Percentiles rank a stretch among this genome's conserved stretches.
Evolutionary conservation across 768 basidiomycete genomes (phyloP).

Genomic region (Russula dissimulans): DNA sequence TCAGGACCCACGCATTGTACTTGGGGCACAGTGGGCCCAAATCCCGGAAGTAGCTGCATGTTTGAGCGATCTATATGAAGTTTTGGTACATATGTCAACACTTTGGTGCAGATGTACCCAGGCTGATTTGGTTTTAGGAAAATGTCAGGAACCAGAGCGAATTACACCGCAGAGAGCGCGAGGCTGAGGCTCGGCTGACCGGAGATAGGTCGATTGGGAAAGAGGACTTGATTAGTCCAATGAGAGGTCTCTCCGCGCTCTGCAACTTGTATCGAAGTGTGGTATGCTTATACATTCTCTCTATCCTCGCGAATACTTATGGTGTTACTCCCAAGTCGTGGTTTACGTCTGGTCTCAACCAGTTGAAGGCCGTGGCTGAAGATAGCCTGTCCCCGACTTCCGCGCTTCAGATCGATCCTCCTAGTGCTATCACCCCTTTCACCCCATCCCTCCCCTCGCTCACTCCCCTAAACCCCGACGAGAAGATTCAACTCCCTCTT

Average conservation of each 20-base stretch:
- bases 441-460: slow-evolving; percentile 40
- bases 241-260: slow-evolving; percentile 63
- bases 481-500: slow-evolving; percentile 60
- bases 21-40: slow-evolving; percentile 80
- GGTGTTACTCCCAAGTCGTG: slow-evolving; percentile 47
- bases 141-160: slow-evolving; percentile 36
- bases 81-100: slow-evolving; percentile 35
- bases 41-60: slow-evolving; percentile 67
- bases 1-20: slow-evolving; percentile 40
- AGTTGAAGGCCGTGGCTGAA: slow-evolving; percentile 54
- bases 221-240: slow-evolving; percentile 60
- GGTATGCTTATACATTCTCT: slow-evolving; percentile 38
- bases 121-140: slow-evolving; percentile 27
- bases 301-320: slow-evolving; percentile 2
- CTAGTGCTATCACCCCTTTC: slow-evolving; percentile 35
- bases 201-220: slow-evolving; percentile 44
- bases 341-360: slow-evolving; percentile 67
- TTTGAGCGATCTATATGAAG: slow-evolving; percentile 52
- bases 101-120: not conserved
- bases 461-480: slow-evolving; percentile 31
- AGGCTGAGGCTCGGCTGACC: slow-evolving; percentile 64
- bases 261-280: slow-evolving; percentile 80
- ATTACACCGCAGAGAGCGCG: slow-evolving; percentile 68
- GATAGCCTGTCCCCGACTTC: slow-evolving; percentile 45
- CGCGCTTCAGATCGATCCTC: slow-evolving; percentile 40